Evolutionary conservation across 192 early-diverging fungal genomes (phyloP).

Genomic region (Dimargaris xerosporica): DNA sequence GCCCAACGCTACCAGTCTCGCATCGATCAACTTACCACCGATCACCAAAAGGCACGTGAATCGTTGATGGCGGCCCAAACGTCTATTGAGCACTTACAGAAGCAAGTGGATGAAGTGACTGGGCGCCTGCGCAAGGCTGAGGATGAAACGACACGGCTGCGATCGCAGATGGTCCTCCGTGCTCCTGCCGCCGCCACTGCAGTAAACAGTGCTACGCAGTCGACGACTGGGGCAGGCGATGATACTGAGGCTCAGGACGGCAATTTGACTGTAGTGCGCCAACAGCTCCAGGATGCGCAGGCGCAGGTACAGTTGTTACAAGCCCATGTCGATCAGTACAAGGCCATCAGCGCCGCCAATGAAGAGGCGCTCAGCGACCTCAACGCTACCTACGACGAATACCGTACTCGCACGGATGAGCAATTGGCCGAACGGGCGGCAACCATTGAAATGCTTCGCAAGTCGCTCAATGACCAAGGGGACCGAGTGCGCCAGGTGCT

Average conservation of each 20-base stretch:
- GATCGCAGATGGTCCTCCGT: constrained; percentile 1
- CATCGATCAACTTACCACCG: constrained; percentile 19
- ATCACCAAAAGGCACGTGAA: constrained; percentile 23
- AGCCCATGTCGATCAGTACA: constrained; percentile 34
- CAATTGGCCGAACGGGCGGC: constrained; percentile 20
- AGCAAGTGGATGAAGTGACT: constrained; percentile 28
- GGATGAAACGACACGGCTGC: constrained; percentile 21
- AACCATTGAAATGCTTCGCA: not conserved
- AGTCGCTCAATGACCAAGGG: too few relatives aligned
- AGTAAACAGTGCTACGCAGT: not conserved
- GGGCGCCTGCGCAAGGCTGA: constrained; percentile 30
- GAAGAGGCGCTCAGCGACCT: constrained; percentile 49
- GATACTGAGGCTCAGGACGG: too few relatives aligned
- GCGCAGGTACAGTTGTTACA: constrained; percentile 35
- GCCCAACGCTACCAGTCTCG: constrained; percentile 23
- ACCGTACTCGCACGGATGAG: constrained; percentile 36
- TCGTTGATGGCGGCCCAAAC: constrained; percentile 24
- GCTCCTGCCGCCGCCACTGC: not conserved
- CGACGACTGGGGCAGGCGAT: not conserved
- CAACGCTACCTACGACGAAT: constrained; percentile 49
- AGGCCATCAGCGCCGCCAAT: constrained; percentile 37
- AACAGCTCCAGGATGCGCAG: constrained; percentile 33
- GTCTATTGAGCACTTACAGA: constrained; percentile 27
- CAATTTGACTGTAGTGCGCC: constrained; percentile 11
- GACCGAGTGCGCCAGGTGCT: not conserved